Evolutionary conservation across 176 grass and related monocot genomes (phyloP).

Genomic region (Aegilops tauschii): DNA sequence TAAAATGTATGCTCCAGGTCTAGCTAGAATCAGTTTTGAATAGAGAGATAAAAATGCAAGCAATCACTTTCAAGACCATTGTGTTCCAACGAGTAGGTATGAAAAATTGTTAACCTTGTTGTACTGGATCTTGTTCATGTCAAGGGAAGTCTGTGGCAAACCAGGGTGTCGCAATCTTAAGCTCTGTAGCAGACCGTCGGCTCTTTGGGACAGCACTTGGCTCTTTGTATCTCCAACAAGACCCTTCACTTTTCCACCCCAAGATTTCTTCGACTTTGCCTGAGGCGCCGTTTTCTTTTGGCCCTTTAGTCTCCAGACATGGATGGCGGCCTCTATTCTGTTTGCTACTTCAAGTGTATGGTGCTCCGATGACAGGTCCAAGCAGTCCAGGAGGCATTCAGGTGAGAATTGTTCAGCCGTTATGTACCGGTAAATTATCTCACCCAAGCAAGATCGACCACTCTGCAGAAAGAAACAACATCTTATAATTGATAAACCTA

Average conservation of each 20-base stretch:
- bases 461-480: constrained; percentile 51
- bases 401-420: constrained; percentile 95
- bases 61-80: not conserved
- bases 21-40: not conserved
- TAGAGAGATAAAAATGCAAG: not conserved
- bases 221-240: constrained; percentile 66
- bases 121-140: constrained; percentile 99
- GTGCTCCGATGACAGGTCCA: constrained; percentile 94
- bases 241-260: constrained; percentile 90
- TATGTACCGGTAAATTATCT: constrained; percentile 90
- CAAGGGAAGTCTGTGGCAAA: constrained; percentile 80
- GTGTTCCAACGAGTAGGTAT: not conserved
- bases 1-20: not conserved
- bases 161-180: constrained; percentile 81
- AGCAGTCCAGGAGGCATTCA: constrained; percentile 86
- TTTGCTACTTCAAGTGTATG: constrained; percentile 92
- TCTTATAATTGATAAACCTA: not conserved
- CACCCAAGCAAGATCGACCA: constrained; percentile 89
- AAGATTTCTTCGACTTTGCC: constrained; percentile 76
- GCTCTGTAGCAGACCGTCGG: constrained; percentile 81
- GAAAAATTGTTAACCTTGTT: constrained; percentile 69
- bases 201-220: constrained; percentile 65
- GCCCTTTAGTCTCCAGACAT: constrained; percentile 88
- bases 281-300: constrained; percentile 56
- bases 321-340: constrained; percentile 85